Evolutionary conservation across 495 filamentous ascomycete genomes (phyloP), one percentile per base, ranked within the genome.

Genomic region (Pyrenula massariospora): DNA sequence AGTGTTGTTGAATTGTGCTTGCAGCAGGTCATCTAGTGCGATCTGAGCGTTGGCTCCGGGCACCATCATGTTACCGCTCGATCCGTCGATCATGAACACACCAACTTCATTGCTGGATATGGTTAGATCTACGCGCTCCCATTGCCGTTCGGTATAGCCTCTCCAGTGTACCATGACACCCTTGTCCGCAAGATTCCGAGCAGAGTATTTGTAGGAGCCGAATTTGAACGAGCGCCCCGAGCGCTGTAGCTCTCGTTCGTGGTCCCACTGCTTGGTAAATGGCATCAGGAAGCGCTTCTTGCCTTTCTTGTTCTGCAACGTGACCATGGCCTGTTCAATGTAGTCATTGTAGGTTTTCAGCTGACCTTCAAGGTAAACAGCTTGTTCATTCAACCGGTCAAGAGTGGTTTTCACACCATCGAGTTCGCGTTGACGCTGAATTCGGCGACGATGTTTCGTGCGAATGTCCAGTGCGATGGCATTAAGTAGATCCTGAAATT

Each of bases 261-360:
- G 93, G 70, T 94, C 92, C 81, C 95, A 99, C 67, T 99, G 93
- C 62, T 95, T 95, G 25, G 94, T 95, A 69, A 99, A 99, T 22
- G 93, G 93, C 69, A 99, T 81, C 54, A 96, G 81, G 78, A 96
- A 94, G 53, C 87, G 80, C 65, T 93, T 94, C 72, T 95, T 95
- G 56, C 89, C 91, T 70, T 96, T 95, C 73, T 95, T 96, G 69
- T 87, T 93, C 70, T 97, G 94, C 53, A 99, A 80, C n/a, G 94
- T 97, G 54, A 91, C 79, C 91, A 99, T 95, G 20, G 93, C 90
- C 67, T 96, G 91, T 75, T 99, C 93, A 63, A 99, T 95, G 66
- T 96, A 97, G 70, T 97, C 90, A 66, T 99, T 96, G 76, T 96
- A 99, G 59, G 84, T 90, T 76, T 95, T 94, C 48, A 96, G 80